phyloP scores from a whole-genome alignment of 2,329 filamentous ascomycete genomes.

The Aspergillus carbonarius region DNA sequence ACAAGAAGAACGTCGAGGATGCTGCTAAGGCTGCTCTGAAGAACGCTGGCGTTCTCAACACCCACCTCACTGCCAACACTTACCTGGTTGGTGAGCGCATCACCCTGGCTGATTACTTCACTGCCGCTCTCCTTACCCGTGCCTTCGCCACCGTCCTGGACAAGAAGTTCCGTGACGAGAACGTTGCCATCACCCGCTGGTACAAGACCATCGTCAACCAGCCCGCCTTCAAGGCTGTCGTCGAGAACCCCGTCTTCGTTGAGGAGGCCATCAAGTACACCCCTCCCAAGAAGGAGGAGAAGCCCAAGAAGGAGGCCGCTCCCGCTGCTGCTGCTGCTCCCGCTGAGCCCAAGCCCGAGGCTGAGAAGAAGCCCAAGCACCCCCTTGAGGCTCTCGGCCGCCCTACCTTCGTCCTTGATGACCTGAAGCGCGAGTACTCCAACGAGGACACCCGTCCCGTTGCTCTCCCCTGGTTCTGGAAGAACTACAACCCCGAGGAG shows the following conservation, averaged over 20 bases:
- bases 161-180: constrained; percentile 77
- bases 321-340: constrained; percentile 61
- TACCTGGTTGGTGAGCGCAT: constrained; percentile 97
- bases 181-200: constrained; percentile 91
- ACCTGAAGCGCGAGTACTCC: constrained; percentile 99
- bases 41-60: constrained; percentile 72
- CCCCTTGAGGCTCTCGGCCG: constrained; percentile 81
- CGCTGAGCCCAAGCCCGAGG: constrained; percentile 57
- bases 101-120: constrained; percentile 92
- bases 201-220: constrained; percentile 92
- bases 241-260: constrained; percentile 72
- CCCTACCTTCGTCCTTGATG: constrained; percentile 80
- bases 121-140: constrained; percentile 72
- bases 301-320: constrained; percentile 70
- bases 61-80: constrained; percentile 87
- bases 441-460: constrained; percentile 82
- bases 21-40: constrained; percentile 66
- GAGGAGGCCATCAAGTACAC: constrained; percentile 74
- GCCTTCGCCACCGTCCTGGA: constrained; percentile 95
- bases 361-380: constrained; percentile 87
- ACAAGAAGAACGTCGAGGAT: constrained; percentile 96
- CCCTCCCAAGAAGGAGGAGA: constrained; percentile 69
- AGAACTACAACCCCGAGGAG: constrained; percentile 89
- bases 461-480: constrained; percentile 97
- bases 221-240: constrained; percentile 81